Evolutionary conservation across 176 grass and related monocot species (phyloP).

Genomic region (Aegilops umbellulata): DNA sequence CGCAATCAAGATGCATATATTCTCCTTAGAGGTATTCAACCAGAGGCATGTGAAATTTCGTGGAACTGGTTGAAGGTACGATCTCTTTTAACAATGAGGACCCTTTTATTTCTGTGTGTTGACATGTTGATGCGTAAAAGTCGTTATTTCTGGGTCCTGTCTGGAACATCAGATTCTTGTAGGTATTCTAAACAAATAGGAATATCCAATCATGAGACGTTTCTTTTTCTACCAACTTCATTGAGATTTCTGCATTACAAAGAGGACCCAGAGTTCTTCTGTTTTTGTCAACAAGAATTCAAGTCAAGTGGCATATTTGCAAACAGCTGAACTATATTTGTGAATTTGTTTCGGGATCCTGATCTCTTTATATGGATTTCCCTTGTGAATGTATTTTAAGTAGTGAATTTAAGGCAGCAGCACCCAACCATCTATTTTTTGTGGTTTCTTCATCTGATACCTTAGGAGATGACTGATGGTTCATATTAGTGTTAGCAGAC

Average conservation of each 20-base stretch:
- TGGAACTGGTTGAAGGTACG: constrained; percentile 88
- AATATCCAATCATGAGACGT: neutral
- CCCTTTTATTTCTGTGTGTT: neutral
- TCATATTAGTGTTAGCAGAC: neutral
- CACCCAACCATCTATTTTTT: neutral
- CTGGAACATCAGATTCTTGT: constrained; percentile 4
- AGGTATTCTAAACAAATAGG: neutral
- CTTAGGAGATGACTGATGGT: neutral
- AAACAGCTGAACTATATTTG: neutral
- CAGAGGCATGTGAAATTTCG: constrained; percentile 60
- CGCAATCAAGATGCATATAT: constrained; percentile 65
- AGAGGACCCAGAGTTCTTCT: neutral
- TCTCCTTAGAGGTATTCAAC: constrained; percentile 40
- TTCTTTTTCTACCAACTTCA: neutral
- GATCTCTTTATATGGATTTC: neutral
- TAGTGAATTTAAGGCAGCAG: neutral
- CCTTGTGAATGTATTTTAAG: neutral
- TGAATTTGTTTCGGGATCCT: neutral
- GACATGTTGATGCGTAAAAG: neutral
- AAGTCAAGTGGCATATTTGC: neutral
- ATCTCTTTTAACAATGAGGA: neutral
- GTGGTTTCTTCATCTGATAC: neutral
- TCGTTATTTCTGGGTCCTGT: neutral
- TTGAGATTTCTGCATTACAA: neutral
- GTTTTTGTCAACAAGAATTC: neutral